Percentiles rank a stretch among this genome's conserved stretches.
Conservation (phyloP, 305 asterid species). For the Rubia peregrina region DNA sequence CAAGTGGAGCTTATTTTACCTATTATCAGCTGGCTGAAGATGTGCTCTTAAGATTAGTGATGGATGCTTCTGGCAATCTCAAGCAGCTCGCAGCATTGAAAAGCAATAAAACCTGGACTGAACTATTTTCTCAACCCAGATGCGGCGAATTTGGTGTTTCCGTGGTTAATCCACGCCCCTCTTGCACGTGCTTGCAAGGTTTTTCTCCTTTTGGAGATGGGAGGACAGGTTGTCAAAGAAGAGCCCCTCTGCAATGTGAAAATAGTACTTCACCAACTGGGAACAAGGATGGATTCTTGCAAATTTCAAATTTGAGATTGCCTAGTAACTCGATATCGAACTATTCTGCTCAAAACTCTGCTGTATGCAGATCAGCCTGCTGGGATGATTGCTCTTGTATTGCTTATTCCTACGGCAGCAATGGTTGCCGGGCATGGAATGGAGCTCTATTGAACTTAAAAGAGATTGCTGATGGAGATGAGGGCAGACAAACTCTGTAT, state of each 20-base stretch:
- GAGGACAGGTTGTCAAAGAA: slow-evolving; percentile 28
- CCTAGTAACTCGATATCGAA: slow-evolving; percentile 12
- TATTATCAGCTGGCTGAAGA: not conserved
- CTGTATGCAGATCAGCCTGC: slow-evolving; percentile 23
- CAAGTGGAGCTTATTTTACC: slow-evolving; percentile 17
- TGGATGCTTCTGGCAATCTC: slow-evolving; percentile 24
- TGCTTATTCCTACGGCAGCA: slow-evolving; percentile 24
- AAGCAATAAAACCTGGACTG: slow-evolving; percentile 6
- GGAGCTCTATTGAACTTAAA: slow-evolving; percentile 23
- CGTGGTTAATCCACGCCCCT: not conserved
- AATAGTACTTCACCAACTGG: slow-evolving; percentile 5
- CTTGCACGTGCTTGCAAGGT: slow-evolving; percentile 27
- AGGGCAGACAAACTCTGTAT: slow-evolving; percentile 8
- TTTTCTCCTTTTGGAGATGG: slow-evolving; percentile 11
- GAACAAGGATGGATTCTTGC: slow-evolving; percentile 19
- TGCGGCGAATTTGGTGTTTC: slow-evolving; percentile 33
- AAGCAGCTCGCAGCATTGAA: slow-evolving; percentile 13
- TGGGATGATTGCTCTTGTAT: slow-evolving; percentile 23
- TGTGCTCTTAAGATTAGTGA: slow-evolving; percentile 21
- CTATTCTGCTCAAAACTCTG: slow-evolving; percentile 12
- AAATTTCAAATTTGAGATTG: slow-evolving; percentile 8
- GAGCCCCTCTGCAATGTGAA: slow-evolving; percentile 22
- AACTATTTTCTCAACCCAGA: slow-evolving; percentile 3
- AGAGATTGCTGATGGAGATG: not conserved
- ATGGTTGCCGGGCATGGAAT: slow-evolving; percentile 27